These are phyloP conservation scores for Glomus cerebriforme DNA, from an alignment of 192 early-diverging fungal genomes.

Conservation along the genomic window DNA sequence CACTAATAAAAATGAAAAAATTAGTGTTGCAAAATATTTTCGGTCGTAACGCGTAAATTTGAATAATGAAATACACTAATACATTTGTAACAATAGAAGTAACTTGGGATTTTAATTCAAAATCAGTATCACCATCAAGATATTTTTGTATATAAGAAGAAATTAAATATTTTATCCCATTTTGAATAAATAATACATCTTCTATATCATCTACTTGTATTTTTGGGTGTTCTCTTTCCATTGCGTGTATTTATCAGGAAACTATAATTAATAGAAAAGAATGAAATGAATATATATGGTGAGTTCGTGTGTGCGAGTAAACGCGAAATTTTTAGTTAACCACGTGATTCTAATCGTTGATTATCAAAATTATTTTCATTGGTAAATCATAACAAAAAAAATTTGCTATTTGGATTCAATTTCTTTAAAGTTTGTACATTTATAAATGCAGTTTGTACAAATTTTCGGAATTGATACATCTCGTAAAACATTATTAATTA, in stretches of 20 bases:
- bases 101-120: not conserved
- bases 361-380: no score
- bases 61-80: not conserved
- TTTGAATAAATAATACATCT: not conserved
- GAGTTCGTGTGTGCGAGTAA: no score
- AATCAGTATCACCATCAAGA: not conserved
- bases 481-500: not conserved
- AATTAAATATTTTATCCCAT: not conserved
- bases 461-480: no score
- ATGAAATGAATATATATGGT: no score
- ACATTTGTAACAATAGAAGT: not conserved
- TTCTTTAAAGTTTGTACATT: no score
- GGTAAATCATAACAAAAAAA: no score
- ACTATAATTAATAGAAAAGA: no score
- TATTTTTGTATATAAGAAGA: not conserved
- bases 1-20: not conserved
- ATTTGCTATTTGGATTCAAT: no score
- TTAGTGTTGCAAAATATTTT: not conserved
- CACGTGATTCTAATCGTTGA: no score
- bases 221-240: not conserved
- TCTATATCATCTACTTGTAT: not conserved
- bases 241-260: not conserved
- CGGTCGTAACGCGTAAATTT: not conserved
- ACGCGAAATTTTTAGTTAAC: no score
- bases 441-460: no score